Evolutionary conservation across 2,329 filamentous ascomycete species (phyloP), one percentile per base, ranked within the genome.

Genomic region (Mariannaea sp.): DNA sequence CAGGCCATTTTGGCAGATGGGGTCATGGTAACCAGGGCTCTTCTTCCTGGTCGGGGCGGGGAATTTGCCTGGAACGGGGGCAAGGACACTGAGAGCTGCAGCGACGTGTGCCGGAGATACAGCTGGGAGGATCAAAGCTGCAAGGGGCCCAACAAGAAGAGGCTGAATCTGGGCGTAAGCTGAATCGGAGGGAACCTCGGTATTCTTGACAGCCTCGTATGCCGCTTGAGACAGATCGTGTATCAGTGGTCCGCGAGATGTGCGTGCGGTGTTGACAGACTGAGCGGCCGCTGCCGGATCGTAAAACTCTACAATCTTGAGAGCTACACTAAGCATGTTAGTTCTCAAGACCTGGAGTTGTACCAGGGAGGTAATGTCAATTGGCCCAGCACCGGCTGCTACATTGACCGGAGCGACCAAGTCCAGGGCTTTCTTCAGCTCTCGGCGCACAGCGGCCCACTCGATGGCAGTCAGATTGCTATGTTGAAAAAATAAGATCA

Each of bases 221-320:
- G 81, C 82, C 7, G 77, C 71, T 41, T 71, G 65, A 1, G 82
- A 85, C 14, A 85, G 70, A 62, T 85, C 82, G 68, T 85, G 68
- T 57, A 73, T 64, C 62, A 78, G 51, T 46, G 70, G 65, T 14
- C 73, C 66, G 36, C 65, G 55, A 2, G 60, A 51, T 13, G 71
- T 69, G n/a, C 68, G 66, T 2, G 58, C 62, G 3, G 65, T 70
- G 2, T 58, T 63, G 3, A 71, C 64, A 24, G 68, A 65, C 12
- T 70, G 65, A 5, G 70, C 61, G 14, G 75, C 72, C 4, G 62
- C 70, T 32, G 73, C 73, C 58, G 79, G 81, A 69, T 82, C 82
- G 69, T 84, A 95, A 74, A 92, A 95, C 69, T 97, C 93, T 56
- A 92, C 86, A 45, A 97, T 83, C 61, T 88, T 87, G 57, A 97